Conservation (phyloP, 2,329 filamentous ascomycete genomes). For the Colletotrichum tropicale region DNA sequence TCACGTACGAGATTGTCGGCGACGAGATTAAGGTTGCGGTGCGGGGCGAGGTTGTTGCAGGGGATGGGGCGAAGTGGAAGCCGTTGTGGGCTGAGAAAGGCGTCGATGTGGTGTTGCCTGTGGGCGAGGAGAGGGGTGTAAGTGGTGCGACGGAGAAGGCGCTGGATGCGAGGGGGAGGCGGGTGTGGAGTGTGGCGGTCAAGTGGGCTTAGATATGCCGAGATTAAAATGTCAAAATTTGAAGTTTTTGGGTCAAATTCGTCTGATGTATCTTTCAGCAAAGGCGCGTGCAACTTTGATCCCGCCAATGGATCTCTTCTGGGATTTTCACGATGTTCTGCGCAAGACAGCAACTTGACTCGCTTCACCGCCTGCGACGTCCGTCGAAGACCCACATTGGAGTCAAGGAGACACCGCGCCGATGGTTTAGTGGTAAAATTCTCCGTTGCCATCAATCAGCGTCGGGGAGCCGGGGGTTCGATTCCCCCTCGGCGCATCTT, state of each 20-base stretch:
- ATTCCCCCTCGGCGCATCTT: not conserved
- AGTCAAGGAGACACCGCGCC: not conserved
- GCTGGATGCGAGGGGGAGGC: not conserved
- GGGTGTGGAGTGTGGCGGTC: constrained; percentile 11
- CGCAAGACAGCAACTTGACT: not conserved
- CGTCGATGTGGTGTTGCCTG: constrained; percentile 4
- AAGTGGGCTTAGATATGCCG: not conserved
- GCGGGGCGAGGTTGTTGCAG: not conserved
- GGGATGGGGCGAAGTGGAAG: not conserved
- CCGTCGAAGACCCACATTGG: not conserved
- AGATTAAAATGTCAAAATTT: not conserved
- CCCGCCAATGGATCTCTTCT: not conserved
- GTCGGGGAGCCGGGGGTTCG: constrained; percentile 11
- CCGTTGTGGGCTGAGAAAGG: constrained; percentile 4
- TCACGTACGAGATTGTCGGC: not conserved
- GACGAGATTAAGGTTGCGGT: not conserved
- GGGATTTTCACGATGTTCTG: not conserved
- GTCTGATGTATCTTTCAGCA: not conserved
- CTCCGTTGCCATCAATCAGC: constrained; percentile 1
- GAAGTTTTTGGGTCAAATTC: not conserved
- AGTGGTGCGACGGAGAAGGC: not conserved
- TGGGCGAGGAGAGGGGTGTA: constrained; percentile 8
- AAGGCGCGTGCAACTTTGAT: not conserved
- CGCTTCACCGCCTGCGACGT: not conserved
- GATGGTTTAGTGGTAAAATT: constrained; percentile 14